Percentiles rank a stretch among this genome's conserved stretches.
These are phyloP conservation scores for Fusarium palustre DNA, from an alignment of 2,329 filamentous ascomycete genomes.

Conservation along the genomic window DNA sequence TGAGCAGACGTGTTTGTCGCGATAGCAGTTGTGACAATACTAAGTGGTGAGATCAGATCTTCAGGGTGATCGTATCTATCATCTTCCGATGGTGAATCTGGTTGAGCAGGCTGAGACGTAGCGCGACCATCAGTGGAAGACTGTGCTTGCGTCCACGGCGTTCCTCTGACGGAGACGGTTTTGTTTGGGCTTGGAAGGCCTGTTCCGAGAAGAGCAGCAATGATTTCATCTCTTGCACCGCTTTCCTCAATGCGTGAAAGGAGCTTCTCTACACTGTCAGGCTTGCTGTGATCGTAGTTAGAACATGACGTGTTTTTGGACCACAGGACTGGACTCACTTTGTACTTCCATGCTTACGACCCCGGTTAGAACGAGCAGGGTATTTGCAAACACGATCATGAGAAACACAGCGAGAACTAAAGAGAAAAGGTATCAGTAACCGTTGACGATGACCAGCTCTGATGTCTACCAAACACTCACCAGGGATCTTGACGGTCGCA, in stretches of 20 bases:
- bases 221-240: constrained; percentile 9
- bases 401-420: constrained; percentile 18
- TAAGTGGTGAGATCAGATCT: neutral
- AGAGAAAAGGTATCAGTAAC: neutral
- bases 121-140: neutral
- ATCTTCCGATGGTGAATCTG: neutral
- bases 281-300: constrained; percentile 4
- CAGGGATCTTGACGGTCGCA: constrained; percentile 25
- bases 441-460: too few relatives aligned
- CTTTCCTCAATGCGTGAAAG: constrained; percentile 23
- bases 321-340: neutral
- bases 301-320: fast-evolving
- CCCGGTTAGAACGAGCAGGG: constrained; percentile 15
- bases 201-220: neutral
- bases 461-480: neutral
- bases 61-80: neutral
- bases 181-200: constrained; percentile 20
- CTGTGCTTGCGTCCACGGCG: constrained; percentile 2
- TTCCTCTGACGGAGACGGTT: constrained; percentile 7
- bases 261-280: constrained; percentile 14
- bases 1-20: constrained; percentile 1
- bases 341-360: constrained; percentile 23
- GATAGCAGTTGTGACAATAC: constrained; percentile 11
- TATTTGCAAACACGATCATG: constrained; percentile 20
- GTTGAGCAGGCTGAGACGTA: neutral